Evolutionary conservation across 2,329 filamentous ascomycete genomes (phyloP), one percentile per base, ranked within the genome.

Genomic region (Verticillium tricorpus): DNA sequence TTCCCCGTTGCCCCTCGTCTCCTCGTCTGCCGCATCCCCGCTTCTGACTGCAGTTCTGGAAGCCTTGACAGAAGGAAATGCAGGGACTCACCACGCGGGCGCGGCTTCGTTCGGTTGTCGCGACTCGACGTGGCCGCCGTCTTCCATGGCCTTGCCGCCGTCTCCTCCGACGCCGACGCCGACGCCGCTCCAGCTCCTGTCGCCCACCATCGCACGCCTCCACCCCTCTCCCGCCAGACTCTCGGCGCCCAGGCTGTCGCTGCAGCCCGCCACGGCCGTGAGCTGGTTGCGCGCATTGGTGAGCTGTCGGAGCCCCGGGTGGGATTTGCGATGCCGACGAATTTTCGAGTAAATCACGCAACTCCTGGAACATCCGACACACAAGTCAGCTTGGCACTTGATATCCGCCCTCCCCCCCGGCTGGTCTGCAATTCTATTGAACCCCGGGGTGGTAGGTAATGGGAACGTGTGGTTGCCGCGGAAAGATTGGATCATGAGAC

Each of bases 261-360:
- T 59, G 45, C 40, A 54, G 32, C 31, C 31, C 11, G 39, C 58
- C 58, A 54, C 45, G 40, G 40, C 28, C 31, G 32, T 32, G 40
- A 59, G 58, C 58, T 54, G 40, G 39, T 54, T 54, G 58, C 58
- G 58, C 58, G 58, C 58, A 59, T 59, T 54, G 40, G 32, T 55
- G 28, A 59, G 58, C 17, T 55, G 58, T 37, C 32, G 58, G 19
- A 32, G 40, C n/a, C 45, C 58, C 28, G 58, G 58, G 7, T 37
- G 25, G 19, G 45, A 34, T 39, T 50, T 59, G 58, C 58, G 58
- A 54, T 59, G 40, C 45, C 45, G 58, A 31, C 58, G 58, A 25
- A 34, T 19, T 55, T 25, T 59, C 40, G 45, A 54, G 58, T 54
- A 59, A 54, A 59, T 54, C 58, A 54, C 45, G 45, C 45, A 52